Evolutionary conservation across 345 rosid species (phyloP).

Genomic region (Mallotus nudiflorus): DNA sequence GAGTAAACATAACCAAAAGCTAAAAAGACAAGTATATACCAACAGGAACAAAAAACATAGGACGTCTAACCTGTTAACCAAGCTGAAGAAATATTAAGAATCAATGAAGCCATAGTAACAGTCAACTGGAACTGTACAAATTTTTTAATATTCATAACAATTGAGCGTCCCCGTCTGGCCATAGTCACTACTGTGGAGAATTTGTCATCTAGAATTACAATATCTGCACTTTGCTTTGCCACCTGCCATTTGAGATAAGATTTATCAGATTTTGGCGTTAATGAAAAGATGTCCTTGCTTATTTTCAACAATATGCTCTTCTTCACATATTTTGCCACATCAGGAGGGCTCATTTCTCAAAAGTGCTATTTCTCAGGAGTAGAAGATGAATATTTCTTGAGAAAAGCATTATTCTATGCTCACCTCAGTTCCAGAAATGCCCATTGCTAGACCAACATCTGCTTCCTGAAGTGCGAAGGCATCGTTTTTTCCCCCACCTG

Average conservation of each 20-base stretch:
- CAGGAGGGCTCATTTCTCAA: no score
- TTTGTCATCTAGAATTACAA: slow-evolving; percentile 86
- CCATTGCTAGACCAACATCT: slow-evolving; percentile 96
- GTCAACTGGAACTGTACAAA: slow-evolving; percentile 94
- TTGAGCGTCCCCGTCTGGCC: slow-evolving; percentile 94
- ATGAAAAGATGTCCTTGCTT: no score
- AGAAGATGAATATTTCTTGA: no score
- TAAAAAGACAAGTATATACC: neutral
- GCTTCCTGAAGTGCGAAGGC: slow-evolving; percentile 98
- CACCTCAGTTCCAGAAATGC: slow-evolving; percentile 96
- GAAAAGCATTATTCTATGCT: neutral
- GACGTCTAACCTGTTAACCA: slow-evolving; percentile 69
- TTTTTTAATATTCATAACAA: slow-evolving; percentile 84
- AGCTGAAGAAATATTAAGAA: slow-evolving; percentile 91
- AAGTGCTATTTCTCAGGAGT: no score
- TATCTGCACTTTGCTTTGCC: slow-evolving; percentile 98
- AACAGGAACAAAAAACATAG: neutral
- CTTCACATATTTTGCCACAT: no score
- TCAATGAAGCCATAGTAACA: slow-evolving; percentile 73
- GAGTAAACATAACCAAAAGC: neutral
- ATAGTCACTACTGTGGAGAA: slow-evolving; percentile 93
- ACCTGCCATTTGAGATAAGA: slow-evolving; percentile 47
- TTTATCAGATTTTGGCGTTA: no score
- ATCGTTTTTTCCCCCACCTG: slow-evolving; percentile 96
- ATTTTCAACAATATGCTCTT: no score